Base-by-base conservation (phyloP, 805 yeast species). In the Kluyveromyces wickerhamii region DNA sequence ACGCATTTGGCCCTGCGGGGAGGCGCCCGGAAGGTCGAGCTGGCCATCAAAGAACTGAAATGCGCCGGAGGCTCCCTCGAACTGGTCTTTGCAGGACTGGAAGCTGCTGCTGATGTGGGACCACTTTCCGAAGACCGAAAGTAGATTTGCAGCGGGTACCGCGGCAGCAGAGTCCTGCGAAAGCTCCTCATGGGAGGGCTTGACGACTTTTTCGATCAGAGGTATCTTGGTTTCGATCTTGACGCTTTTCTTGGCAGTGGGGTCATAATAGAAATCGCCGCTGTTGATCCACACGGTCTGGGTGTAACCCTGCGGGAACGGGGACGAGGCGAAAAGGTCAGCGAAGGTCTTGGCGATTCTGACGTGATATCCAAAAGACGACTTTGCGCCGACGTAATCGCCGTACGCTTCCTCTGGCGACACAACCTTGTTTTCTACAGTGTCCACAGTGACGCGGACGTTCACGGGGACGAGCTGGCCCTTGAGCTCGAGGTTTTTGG, bases 391-490 rank as follows among this genome's bases (percentile, higher is more conserved):
- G 9, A 65, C 59, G 23, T 62, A 59, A 2, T 80, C 83, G 1
- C 59, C 62, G 45, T 84, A 82, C 0, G 92, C 94, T 32, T 71
- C 77, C 8, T 62, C 45, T 6, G 92, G 85, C 1, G 85, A 72
- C 0, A 84, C 92, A 9, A 85, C 72, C 35, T 68, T 70, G 33
- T 67, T 69, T 8, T 70, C 71, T 29, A 72, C 63, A 7, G 76
- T 42, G 48, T 88, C 85, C 2, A 88, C 84, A 0, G 94, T 84
- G 7, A 88, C 95, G 44, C 94, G 65, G 11, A 80, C 85, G 46
- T 82, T 76, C 0, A 74, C 70, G 3, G 95, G 95, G 3, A 84
- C 77, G 38, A 76, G 77, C 42, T 71, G 72, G 6, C 65, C 62
- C 6, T 57, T 57, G 33, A 87, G 65, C 51, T 79, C 79, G 21